phyloP scores from a whole-genome alignment of 2,329 filamentous ascomycete species.

The Pseudohalonectria lignicola region DNA sequence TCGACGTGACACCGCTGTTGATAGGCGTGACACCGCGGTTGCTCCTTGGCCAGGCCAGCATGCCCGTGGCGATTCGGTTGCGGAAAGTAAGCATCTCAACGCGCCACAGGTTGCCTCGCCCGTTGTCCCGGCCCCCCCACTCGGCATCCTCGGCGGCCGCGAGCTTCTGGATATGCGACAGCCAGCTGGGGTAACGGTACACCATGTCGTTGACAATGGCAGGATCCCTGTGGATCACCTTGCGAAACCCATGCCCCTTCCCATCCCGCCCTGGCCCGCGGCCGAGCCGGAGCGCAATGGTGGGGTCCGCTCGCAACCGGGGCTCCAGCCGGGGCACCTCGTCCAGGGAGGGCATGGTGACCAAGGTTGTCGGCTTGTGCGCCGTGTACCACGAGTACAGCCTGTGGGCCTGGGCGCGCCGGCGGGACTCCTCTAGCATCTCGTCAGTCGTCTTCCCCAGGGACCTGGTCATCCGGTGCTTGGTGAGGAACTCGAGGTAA shows the following conservation, averaged over 20 bases:
- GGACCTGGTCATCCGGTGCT: constrained; percentile 2
- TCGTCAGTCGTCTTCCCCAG: neutral
- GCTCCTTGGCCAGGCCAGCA: no score
- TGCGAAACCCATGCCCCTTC: neutral
- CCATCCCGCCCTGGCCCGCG: neutral
- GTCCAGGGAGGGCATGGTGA: neutral
- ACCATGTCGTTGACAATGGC: neutral
- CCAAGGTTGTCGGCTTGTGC: neutral
- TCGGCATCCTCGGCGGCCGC: constrained; percentile 2
- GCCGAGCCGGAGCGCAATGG: neutral
- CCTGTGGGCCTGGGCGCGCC: constrained; percentile 9
- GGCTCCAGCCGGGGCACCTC: neutral
- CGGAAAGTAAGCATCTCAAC: no score
- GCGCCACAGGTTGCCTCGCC: no score
- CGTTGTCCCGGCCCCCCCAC: neutral
- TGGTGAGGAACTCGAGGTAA: constrained; percentile 25
- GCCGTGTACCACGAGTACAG: constrained; percentile 11
- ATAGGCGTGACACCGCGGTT: no score
- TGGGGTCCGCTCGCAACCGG: neutral
- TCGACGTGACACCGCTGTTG: no score
- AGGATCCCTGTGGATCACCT: constrained; percentile 1
- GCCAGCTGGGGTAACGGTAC: neutral
- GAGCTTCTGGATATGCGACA: neutral
- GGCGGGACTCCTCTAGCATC: constrained; percentile 18
- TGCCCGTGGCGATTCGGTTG: no score